phyloP scores from a whole-genome alignment of 129 eudicot species.

The Scalesia atractyloides region DNA sequence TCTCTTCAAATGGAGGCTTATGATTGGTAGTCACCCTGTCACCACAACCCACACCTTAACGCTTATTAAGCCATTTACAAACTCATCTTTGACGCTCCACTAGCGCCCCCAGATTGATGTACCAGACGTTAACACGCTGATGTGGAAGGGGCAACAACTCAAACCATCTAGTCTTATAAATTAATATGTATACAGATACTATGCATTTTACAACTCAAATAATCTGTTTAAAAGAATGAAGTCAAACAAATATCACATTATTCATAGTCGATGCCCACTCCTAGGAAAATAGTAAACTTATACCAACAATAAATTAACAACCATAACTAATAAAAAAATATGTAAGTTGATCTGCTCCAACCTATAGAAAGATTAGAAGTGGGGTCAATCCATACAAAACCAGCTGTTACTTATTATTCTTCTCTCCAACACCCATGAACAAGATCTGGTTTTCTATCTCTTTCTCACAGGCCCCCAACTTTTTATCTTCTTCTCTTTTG shows the following conservation, averaged over 20 bases:
- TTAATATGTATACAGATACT: background rate
- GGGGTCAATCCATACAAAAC: constrained; percentile 43
- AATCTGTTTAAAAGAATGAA: constrained; percentile 10
- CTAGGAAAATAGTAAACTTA: constrained; percentile 12
- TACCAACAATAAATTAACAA: background rate
- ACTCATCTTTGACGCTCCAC: too few relatives aligned
- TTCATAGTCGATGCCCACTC: constrained; percentile 19
- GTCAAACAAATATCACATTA: constrained; percentile 29
- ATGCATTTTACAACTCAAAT: constrained; percentile 2
- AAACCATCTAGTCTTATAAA: background rate
- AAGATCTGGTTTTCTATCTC: constrained; percentile 53
- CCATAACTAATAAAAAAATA: background rate
- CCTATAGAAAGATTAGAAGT: constrained; percentile 24
- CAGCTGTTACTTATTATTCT: constrained; percentile 52
- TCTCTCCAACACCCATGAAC: constrained; percentile 23
- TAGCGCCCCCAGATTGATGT: too few relatives aligned
- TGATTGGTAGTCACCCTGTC: too few relatives aligned
- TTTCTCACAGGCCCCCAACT: constrained; percentile 31
- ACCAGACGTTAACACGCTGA: too few relatives aligned
- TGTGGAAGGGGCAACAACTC: too few relatives aligned
- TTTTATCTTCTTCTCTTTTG: constrained; percentile 22
- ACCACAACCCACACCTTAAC: too few relatives aligned
- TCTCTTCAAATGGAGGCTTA: too few relatives aligned
- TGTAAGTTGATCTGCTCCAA: constrained; percentile 38
- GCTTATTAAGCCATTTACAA: too few relatives aligned